Evolutionary conservation across 2,329 filamentous ascomycete genomes (phyloP), one percentile per base, ranked within the genome.

Genomic region (Diplodia scrobiculata): DNA sequence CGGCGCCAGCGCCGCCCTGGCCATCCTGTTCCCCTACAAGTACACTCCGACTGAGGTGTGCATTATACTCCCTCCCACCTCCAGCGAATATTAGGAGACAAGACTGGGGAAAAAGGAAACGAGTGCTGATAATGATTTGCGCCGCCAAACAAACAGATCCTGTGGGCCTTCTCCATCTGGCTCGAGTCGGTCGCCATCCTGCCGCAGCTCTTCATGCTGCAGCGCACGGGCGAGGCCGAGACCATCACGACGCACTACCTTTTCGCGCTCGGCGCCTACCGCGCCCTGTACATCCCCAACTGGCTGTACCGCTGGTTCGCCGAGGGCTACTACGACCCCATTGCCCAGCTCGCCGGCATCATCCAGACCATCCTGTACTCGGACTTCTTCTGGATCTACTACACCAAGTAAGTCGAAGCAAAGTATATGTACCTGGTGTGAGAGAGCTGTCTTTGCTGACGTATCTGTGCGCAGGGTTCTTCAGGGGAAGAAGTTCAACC

Each of bases 361-460:
- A 82, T 98, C 70, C 95, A 99, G 84, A 99, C 95, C 0, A 81
- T 99, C 58, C 84, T 99, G 67, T 99, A 99, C 83, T 96, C 92
- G 69, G 95, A 99, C 82, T 99, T 99, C 83, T 99, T 99, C 86
- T 99, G 93, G 85, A 94, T 99, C 74, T 99, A 99, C 83, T 99
- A 97, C 82, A 97, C 90, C 68, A 98, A 97, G 88, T 89, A 21
- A 21, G 21, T 21, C 21, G 21, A 21, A 21, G 21, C 21, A 21
- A 21, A 21, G 21, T 21, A 21, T 21, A 21, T 21, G 21, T 21
- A n/a, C 38, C 14, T 36, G 6, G 2, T 25, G 25, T 2, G 25
- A 2, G 25, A 25, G 25, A 25, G 25, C 14, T 27, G 45, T 2
- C 6, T n/a, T 27, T 45, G 58, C 58, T 62, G 32, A 62, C 58